A percentile compares a stretch with the other conserved stretches of the same genome.
Evolutionary conservation across 371 early-diverging fungal species (phyloP).

Genomic region (Dichotomocladium elegans): DNA sequence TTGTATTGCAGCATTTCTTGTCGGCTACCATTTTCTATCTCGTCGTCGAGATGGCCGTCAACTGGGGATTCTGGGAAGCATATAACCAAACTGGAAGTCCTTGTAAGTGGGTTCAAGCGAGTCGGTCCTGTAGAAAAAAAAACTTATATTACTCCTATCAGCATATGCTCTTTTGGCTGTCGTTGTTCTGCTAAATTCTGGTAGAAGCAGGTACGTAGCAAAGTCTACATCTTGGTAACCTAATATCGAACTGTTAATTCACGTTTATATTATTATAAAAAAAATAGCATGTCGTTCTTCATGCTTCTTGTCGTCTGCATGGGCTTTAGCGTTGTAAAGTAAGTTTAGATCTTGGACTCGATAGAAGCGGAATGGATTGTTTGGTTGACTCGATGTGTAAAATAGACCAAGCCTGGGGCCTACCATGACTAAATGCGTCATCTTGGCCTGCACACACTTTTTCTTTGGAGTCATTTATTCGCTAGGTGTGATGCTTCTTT

Average conservation of each 20-base stretch:
- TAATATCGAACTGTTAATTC: not conserved
- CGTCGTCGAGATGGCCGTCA: conserved; percentile 59
- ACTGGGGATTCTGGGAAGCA: conserved; percentile 82
- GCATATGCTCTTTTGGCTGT: conserved; percentile 56
- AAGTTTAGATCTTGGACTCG: conserved; percentile 16
- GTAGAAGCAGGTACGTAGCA: conserved; percentile 65
- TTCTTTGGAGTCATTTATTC: conserved; percentile 86
- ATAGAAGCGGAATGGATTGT: too few species aligned
- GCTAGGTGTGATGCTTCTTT: conserved; percentile 72
- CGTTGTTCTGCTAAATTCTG: conserved; percentile 83
- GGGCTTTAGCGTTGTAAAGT: conserved; percentile 94
- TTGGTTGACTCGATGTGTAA: not conserved
- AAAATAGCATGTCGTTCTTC: conserved; percentile 88
- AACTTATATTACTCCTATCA: too few species aligned
- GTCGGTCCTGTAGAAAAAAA: too few species aligned
- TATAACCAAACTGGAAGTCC: conserved; percentile 66
- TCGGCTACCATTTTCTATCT: not conserved
- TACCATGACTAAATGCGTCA: conserved; percentile 83
- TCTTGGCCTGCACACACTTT: conserved; percentile 80
- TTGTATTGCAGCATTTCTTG: not conserved
- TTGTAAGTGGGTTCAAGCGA: conserved; percentile 1
- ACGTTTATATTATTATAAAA: not conserved
- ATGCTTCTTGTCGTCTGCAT: conserved; percentile 92
- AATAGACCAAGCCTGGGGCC: conserved; percentile 83
- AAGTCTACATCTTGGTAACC: not conserved